A percentile compares a stretch with the other conserved stretches of the same genome.
Conservation (phyloP, 768 basidiomycete species). For the Xerocomellus intermedius region DNA sequence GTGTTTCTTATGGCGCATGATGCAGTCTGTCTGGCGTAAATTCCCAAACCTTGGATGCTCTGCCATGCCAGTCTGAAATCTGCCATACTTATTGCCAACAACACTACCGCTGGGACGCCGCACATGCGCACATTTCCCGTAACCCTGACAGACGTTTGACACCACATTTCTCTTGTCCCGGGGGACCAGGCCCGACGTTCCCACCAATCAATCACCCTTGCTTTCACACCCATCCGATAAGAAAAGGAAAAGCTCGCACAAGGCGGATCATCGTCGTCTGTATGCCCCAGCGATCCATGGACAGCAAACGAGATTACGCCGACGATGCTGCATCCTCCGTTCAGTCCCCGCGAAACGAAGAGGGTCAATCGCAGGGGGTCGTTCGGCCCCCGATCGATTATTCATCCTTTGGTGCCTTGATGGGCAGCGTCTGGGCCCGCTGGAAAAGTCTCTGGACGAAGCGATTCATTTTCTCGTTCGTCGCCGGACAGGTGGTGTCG, state of each 20-base stretch:
- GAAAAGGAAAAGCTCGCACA: no score
- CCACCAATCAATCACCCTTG: background rate
- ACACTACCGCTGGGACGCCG: background rate
- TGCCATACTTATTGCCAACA: no score
- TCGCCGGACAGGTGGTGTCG: constrained; percentile 82
- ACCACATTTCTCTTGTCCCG: constrained; percentile 8
- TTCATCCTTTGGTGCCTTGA: constrained; percentile 55
- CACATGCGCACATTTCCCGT: background rate
- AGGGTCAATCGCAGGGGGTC: background rate
- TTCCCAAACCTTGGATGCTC: no score
- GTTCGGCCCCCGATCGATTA: constrained; percentile 64
- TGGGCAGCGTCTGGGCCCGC: constrained; percentile 50
- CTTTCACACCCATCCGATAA: constrained; percentile 14
- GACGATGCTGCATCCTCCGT: constrained; percentile 9
- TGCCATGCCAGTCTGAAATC: no score
- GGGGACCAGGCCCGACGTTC: constrained; percentile 1
- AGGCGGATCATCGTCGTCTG: background rate
- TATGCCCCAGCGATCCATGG: constrained; percentile 22
- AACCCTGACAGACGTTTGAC: constrained; percentile 12
- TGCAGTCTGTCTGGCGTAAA: no score
- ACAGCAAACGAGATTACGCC: constrained; percentile 21
- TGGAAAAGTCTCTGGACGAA: constrained; percentile 79
- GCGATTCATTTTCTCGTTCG: constrained; percentile 63
- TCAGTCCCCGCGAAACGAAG: constrained; percentile 1
- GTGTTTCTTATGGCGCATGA: no score